Evolutionary conservation across 139 green algal species (phyloP), one percentile per base, ranked within the genome.

Genomic region (Coccomyxa sp.): DNA sequence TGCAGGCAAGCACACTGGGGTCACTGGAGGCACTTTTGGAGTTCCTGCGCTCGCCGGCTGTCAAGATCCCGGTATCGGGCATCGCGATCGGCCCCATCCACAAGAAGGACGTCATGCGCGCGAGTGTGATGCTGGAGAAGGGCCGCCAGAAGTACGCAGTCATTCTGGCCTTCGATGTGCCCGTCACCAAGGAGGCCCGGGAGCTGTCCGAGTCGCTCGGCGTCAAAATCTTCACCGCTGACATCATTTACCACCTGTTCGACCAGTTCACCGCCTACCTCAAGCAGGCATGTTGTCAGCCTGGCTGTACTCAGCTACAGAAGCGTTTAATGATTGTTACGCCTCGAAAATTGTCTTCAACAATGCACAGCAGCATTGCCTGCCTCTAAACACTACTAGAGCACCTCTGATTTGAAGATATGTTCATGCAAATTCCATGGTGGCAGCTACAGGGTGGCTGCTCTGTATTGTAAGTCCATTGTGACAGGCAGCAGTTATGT

Each of bases 191-290:
- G 58, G 95, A 98, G 83, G 96, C 96, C 17, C 66, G 82, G 0
- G 88, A 95, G 78, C 90, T 98, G 85, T 89, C 96, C 0, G 91
- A 98, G 63, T 93, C 96, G 83, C 82, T 95, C 79, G 91, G 92
- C 16, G 97, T 99, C 21, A 90, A 86, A 30, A 93, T 99, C 82
- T 98, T 99, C 87, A 98, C 95, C 0, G 97, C 97, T 18, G 97
- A 99, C 91, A 99, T 99, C 91, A 99, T 99, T 88, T 99, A 99
- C 90, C 97, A 99, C 93, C 92, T 99, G 28, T 99, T 99, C 79
- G 97, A 99, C 92, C 95, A 98, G 85, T 98, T 98, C 90, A 96
- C 88, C 10, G 92, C 90, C 18, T 97, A 95, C 87, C 91, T 97
- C 74, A 89, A 91, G 80, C 80, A 90, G 81, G 86, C 93, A 17